Base-by-base conservation (phyloP, 495 filamentous ascomycete species). In the Aspergillus mulundensis region DNA sequence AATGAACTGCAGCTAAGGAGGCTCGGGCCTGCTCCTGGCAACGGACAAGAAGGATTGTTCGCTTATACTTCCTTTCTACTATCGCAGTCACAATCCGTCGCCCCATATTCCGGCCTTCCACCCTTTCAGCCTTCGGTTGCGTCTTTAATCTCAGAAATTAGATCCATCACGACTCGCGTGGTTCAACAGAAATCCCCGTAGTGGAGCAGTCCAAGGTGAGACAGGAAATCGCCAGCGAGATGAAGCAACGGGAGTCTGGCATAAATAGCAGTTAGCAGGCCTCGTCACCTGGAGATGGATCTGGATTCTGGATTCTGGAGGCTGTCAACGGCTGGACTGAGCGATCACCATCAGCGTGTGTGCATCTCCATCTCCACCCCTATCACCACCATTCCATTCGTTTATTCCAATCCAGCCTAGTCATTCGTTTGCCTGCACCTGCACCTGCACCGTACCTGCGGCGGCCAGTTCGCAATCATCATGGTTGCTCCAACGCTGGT, bases 401-500 rank as follows among this genome's bases (percentile, higher is more conserved):
- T 66, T 65, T 58, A 58, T 59, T 49, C 34, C 8, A 40, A 40
- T 50, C 34, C 8, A 40, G 25, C 40, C 40, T 50, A 34, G 46
- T 57, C 54, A 42, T 39, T 64, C 59, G 39, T 56, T 53, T 48
- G 50, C 20, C 7, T 47, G 20, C 32, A n/a, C 40, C 46, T 50
- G 58, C n/a, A n/a, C n/a, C 38, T 50, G 34, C 32, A 10, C 32
- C 12, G 8, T 15, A 24, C 45, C 38, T 56, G 51, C 55, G 52
- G 61, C 58, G 65, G 21, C 64, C 36, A 21, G 41, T 64, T 69
- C 57, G 53, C 56, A 58, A 69, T 45, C 39, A 51, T 14, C 3
- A 16, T 73, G 70, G 56, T 64, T 10, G 53, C 34, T 45, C 59
- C 62, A 25, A 52, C 54, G 34, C 68, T 65, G 60, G 57, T 65